Evolutionary conservation across 2,329 filamentous ascomycete species (phyloP).

Genomic region (Fusarium udum): DNA sequence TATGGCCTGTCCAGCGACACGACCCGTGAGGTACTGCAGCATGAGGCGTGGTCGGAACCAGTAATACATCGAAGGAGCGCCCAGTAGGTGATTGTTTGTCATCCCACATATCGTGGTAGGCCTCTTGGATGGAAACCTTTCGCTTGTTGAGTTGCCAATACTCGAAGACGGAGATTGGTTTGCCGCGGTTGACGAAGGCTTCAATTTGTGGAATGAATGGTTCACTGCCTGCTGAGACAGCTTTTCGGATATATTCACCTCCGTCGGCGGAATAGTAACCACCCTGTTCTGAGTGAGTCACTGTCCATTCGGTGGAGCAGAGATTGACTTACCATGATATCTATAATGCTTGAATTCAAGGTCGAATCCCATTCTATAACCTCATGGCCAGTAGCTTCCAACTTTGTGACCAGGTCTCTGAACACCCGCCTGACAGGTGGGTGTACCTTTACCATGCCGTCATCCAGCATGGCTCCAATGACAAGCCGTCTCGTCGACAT

Average conservation of each 20-base stretch:
- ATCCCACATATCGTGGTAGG: background rate
- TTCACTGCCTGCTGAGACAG: background rate
- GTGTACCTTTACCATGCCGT: background rate
- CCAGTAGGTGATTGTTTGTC: background rate
- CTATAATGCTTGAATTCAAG: background rate
- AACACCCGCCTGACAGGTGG: background rate
- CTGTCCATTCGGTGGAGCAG: rapidly evolving
- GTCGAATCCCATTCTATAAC: background rate
- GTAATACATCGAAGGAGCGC: background rate
- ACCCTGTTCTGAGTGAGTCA: background rate
- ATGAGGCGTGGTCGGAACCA: background rate
- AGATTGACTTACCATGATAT: background rate
- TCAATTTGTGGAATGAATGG: background rate
- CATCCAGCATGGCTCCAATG: background rate
- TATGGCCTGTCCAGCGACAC: background rate
- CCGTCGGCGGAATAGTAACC: background rate
- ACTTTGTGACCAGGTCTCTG: background rate
- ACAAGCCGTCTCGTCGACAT: background rate
- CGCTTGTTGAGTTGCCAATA: constrained; percentile 1
- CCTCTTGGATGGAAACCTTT: background rate
- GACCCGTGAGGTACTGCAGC: background rate
- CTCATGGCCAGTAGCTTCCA: background rate
- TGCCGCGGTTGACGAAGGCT: background rate
- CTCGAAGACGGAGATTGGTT: background rate
- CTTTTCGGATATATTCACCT: background rate